phyloP scores from a whole-genome alignment of 345 rosid species.

The Acer negundo region DNA sequence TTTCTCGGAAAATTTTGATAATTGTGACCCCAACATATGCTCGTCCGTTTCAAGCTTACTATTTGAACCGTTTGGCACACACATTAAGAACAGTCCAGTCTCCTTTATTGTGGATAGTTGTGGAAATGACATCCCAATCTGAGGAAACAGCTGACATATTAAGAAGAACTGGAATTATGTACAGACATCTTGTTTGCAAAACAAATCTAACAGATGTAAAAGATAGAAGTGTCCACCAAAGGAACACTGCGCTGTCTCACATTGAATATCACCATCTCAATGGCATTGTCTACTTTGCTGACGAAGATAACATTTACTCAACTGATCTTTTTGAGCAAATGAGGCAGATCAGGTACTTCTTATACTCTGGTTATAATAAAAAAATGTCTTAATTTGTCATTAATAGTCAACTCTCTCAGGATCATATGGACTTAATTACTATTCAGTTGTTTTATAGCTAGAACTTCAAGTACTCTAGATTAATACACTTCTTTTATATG shows the following conservation, averaged over 20 bases:
- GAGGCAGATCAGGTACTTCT: slow-evolving; percentile 56
- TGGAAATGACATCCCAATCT: slow-evolving; percentile 59
- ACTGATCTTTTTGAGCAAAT: slow-evolving; percentile 54
- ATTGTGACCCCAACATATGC: slow-evolving; percentile 52
- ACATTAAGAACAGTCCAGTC: slow-evolving; percentile 49
- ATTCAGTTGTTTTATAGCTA: neutral
- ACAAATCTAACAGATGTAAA: slow-evolving; percentile 48
- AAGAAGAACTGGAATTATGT: slow-evolving; percentile 54
- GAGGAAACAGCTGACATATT: slow-evolving; percentile 54
- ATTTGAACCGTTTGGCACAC: slow-evolving; percentile 51
- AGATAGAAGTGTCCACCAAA: slow-evolving; percentile 52
- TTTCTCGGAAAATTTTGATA: slow-evolving; percentile 48
- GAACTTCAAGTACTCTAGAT: neutral
- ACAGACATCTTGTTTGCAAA: slow-evolving; percentile 60
- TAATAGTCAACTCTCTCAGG: neutral
- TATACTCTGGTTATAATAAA: neutral
- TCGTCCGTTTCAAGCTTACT: slow-evolving; percentile 46
- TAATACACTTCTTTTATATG: neutral
- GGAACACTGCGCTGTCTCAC: slow-evolving; percentile 62
- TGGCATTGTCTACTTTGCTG: slow-evolving; percentile 62
- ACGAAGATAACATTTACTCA: slow-evolving; percentile 44
- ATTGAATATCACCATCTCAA: slow-evolving; percentile 63
- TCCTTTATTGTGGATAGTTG: slow-evolving; percentile 73
- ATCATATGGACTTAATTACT: neutral
- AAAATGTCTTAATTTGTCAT: neutral